These are phyloP conservation scores for Aureococcus anophagefferens DNA, from an alignment of 108 stramenopile species.

Conservation along the genomic window DNA sequence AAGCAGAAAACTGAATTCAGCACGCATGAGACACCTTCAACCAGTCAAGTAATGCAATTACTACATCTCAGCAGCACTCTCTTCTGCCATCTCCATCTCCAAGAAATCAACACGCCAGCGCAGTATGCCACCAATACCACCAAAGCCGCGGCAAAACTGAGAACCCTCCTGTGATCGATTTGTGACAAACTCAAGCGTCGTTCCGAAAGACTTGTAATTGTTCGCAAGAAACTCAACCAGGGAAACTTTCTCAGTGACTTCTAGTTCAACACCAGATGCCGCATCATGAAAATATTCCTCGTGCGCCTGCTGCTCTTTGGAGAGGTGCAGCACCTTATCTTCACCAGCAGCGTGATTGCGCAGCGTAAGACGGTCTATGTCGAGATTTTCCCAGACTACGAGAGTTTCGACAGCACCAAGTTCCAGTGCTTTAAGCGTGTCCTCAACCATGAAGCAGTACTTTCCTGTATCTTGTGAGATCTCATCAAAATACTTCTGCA, in stretches of 20 bases:
- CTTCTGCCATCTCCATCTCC: slow-evolving; percentile 63
- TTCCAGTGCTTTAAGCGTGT: slow-evolving; percentile 93
- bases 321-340: slow-evolving; percentile 73
- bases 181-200: slow-evolving; percentile 94
- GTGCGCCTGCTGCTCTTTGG: slow-evolving; percentile 74
- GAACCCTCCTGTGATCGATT: slow-evolving; percentile 91
- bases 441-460: slow-evolving; percentile 97
- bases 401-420: slow-evolving; percentile 94
- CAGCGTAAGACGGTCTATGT: slow-evolving; percentile 63
- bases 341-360: slow-evolving; percentile 71
- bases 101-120: slow-evolving; percentile 96
- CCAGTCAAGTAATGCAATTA: too few species aligned
- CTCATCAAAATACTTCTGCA: slow-evolving; percentile 96
- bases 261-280: slow-evolving; percentile 81
- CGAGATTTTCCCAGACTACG: slow-evolving; percentile 92
- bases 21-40: too few species aligned
- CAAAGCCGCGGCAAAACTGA: slow-evolving; percentile 97
- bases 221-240: slow-evolving; percentile 98
- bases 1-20: too few species aligned
- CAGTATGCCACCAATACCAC: slow-evolving; percentile 94
- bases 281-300: slow-evolving; percentile 71
- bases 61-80: too few species aligned
- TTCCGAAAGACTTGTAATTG: slow-evolving; percentile 92
- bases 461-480: slow-evolving; percentile 95
- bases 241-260: slow-evolving; percentile 71